Evolutionary conservation across 306 rosid genomes (phyloP), one percentile per base, ranked within the genome.

Genomic region (Senna tora): DNA sequence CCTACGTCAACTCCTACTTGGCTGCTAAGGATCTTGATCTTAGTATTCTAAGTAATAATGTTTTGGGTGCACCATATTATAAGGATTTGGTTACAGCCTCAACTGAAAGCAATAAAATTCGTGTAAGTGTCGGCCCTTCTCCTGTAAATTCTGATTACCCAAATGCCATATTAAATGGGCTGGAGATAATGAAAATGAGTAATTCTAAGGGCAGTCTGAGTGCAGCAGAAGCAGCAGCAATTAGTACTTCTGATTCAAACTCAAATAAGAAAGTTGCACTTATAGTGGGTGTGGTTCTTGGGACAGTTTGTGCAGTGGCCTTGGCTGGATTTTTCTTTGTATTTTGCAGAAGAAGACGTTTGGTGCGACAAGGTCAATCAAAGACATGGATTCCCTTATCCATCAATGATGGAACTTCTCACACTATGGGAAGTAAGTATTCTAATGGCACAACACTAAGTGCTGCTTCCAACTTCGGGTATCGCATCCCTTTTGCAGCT

Each of bases 181-280:
- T 93, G 61, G 98, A 93, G 88, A 84, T 93, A 64, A 82, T 93
- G 96, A 93, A 93, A 85, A 80, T 93, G 85, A 91, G 81, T 86
- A 87, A 89, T 61, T 80, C 98, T 53, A 65, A n/a, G 68, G 88
- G 92, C 57, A 86, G 93, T 76, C 94, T 91, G 53, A 74, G 91
- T 67, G 84, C 61, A 55, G 77, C 75, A 38, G 62, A 66, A 39
- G 46, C 73, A 34, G 46, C 73, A 9, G 69, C 15, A 56, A 14
- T 38, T 1, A 25, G 71, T 63, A 25, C 30, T 74, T 60, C 84
- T 50, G 57, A 57, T 74, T 84, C 92, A 3, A 75, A 71, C 66
- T 77, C 96, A 39, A 84, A 80, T 19, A 75, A 58, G 76, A 85
- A 87, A 8, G 74, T 88, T 15, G 89, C 87, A 17, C 43, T 86